Base-by-base conservation (phyloP, 805 yeast species). In the Barnettozyma pratensis region DNA sequence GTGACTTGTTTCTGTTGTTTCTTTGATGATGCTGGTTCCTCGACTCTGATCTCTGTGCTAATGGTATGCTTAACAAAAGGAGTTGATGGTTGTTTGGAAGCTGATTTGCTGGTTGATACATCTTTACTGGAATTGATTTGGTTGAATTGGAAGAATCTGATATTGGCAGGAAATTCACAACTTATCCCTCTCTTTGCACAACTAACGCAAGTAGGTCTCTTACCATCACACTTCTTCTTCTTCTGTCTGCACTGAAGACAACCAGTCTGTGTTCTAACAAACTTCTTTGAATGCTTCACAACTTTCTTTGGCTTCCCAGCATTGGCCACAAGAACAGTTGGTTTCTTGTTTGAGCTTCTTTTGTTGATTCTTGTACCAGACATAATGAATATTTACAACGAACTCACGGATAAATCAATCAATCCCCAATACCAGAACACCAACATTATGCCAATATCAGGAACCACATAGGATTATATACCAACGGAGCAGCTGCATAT, bases 211-310 rank as follows among this genome's bases (percentile, higher is more conserved):
- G 39, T 41, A 6, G 64, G 64, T 46, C 55, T 57, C n/a, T 37
- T 41, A 40, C 62, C 60, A 50, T 59, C 63, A 50, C 64, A 61
- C 31, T 57, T 61, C 58, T 61, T 61, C 59, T 61, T 61, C 54
- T 61, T 61, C 10, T 59, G 62, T 29, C 64, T 55, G 39, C 64
- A 61, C 39, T 59, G 61, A 6, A 61, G 47, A 47, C 64, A 61
- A 2, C 64, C 64, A 4, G 55, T 55, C 44, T 61, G 63, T 5
- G 64, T 57, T 51, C 64, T 59, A 8, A 51, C 56, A 42, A 61
- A 61, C 43, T 56, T 56, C 43, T 49, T 61, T 8, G 62, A 59
- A 40, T 61, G 64, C 37, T 55, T 61, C 32, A 56, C 54, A 4
- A 42, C 50, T 34, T 42, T 48, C 39, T 38, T 43, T 38, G 14